Base-by-base conservation (phyloP, 2,329 filamentous ascomycete genomes). In the Leptoxyphium fumago region DNA sequence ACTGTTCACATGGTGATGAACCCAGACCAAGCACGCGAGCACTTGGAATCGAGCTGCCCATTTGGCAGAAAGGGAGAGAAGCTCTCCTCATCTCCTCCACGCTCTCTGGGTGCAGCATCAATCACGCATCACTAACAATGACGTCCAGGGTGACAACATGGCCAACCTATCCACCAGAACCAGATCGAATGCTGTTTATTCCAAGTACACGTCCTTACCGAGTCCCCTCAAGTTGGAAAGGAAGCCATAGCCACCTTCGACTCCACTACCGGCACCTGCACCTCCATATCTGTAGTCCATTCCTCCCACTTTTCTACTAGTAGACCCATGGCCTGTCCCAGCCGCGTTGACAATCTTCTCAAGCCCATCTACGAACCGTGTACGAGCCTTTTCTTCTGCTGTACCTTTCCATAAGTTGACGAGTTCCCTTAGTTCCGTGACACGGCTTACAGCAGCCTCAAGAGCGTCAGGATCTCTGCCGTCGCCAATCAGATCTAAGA, bases 391-490 rank as follows among this genome's bases (percentile, higher is more conserved):
- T 61, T 96, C 91, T 65, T 98, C 91, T 0, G 84, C 82, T 2
- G 91, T 95, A n/a, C 87, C 87, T 60, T 83, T 89, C 88, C 91
- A 98, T 17, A 98, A 79, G n/a, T 66, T 66, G 3, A 78, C 77
- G 50, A 96, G 65, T 49, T 79, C 74, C 56, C 86, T 80, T 45
- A 96, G 70, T 57, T 84, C 78, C 56, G 86, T 80, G 11, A 96
- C 79, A 39, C 84, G 71, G 44, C 73, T 72, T 10, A 75, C 75
- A 0, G 91, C 91, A 45, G 79, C 78, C 50, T 84, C 80, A 8
- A 91, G 70, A 13, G 84, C 84, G 10, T 80, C 69, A 0, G 77
- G 73, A 1, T 70, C 64, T 6, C 71, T 59, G 21, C 69, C 71
- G 10, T 46, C 41, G 11, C 72, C 70, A 10, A 95, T 65, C 2